Evolutionary conservation across 2,329 filamentous ascomycete genomes (phyloP).

Genomic region (Rosellinia necatrix): DNA sequence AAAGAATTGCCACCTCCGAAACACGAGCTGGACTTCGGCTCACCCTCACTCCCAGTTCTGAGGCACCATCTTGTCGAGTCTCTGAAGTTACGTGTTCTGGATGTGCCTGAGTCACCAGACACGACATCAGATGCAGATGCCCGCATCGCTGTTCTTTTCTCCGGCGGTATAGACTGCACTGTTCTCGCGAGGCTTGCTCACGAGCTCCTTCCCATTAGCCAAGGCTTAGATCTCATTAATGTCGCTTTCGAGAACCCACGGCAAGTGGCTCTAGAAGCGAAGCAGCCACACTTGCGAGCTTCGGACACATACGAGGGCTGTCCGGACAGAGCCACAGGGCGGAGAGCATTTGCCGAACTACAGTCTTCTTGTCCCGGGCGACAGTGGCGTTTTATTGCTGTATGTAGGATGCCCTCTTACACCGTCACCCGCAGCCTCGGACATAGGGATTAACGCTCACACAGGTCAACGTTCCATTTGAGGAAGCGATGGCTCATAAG

Average conservation of each 20-base stretch:
- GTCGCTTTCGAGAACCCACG: conserved; percentile 96
- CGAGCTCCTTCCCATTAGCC: conserved; percentile 69
- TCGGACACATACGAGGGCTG: conserved; percentile 74
- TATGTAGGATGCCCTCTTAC: conserved; percentile 42
- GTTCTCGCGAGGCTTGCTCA: conserved; percentile 81
- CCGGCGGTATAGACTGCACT: conserved; percentile 91
- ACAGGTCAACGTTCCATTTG: conserved; percentile 79
- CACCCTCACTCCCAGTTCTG: conserved; percentile 58
- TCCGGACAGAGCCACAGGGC: conserved; percentile 86
- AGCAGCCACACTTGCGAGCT: conserved; percentile 33
- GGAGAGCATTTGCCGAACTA: conserved; percentile 79
- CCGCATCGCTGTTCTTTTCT: conserved; percentile 82
- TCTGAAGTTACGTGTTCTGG: conserved; percentile 65
- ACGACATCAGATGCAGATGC: conserved; percentile 45
- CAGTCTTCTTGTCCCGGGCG: conserved; percentile 69
- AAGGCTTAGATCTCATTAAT: conserved; percentile 86
- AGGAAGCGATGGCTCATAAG: conserved; percentile 72
- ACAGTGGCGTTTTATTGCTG: conserved; percentile 80
- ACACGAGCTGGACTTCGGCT: conserved; percentile 44
- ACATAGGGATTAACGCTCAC: neutral
- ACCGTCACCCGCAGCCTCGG: neutral
- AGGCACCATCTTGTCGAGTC: conserved; percentile 62
- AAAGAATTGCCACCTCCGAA: conserved; percentile 44
- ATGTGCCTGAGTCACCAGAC: conserved; percentile 64
- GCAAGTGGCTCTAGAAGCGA: conserved; percentile 61